Evolutionary conservation across 805 yeast genomes (phyloP).

Genomic region (Candida maesae): DNA sequence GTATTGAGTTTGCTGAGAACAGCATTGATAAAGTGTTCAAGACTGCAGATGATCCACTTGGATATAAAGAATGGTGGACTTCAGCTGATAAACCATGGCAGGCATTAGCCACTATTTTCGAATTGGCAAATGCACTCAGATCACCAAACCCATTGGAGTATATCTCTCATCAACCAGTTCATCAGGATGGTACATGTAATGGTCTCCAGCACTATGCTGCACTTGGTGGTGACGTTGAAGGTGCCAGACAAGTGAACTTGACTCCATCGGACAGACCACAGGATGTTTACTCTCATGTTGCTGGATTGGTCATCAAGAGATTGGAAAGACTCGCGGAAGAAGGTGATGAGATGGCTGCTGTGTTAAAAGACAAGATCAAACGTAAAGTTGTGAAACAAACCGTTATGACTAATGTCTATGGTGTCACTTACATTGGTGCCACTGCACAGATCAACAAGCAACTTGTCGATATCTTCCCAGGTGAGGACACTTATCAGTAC

Average conservation of each 20-base stretch:
- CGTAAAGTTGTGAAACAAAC: constrained; percentile 95
- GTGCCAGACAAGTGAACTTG: constrained; percentile 76
- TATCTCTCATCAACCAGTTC: constrained; percentile 72
- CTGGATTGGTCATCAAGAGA: constrained; percentile 54
- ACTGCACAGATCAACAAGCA: constrained; percentile 82
- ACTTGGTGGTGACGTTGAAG: constrained; percentile 78
- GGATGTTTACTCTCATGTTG: constrained; percentile 73
- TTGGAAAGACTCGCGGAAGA: constrained; percentile 50
- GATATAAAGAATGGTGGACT: constrained; percentile 60
- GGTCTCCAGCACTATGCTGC: constrained; percentile 88
- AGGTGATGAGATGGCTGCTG: constrained; percentile 49
- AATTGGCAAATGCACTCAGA: constrained; percentile 56
- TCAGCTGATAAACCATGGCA: constrained; percentile 85
- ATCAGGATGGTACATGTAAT: constrained; percentile 85
- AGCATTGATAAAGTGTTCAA: constrained; percentile 51
- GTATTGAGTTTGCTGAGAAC: constrained; percentile 56
- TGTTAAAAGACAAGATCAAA: constrained; percentile 52
- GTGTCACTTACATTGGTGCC: constrained; percentile 94
- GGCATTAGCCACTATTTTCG: constrained; percentile 66
- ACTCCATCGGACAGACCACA: constrained; percentile 69
- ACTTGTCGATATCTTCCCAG: constrained; percentile 54
- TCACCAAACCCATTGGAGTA: constrained; percentile 61
- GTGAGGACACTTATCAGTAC: constrained; percentile 42
- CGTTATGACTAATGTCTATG: constrained; percentile 97
- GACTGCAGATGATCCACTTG: constrained; percentile 61